Evolutionary conservation across 1,139 yeast genomes (phyloP), one percentile per base, ranked within the genome.

Genomic region (Kodamaea arcana): DNA sequence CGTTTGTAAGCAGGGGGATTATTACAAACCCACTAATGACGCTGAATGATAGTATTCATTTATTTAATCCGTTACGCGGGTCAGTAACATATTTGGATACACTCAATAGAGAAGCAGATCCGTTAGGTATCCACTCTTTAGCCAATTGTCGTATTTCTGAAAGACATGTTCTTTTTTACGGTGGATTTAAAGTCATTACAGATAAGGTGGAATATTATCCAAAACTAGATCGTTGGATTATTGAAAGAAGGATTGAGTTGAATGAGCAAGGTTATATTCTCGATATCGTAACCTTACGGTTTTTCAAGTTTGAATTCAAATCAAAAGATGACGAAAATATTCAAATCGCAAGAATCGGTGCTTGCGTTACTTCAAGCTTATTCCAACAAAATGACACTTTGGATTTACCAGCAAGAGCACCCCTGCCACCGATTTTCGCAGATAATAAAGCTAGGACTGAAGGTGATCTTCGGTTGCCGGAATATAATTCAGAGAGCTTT

Each of bases 221-320:
- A 3, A 50, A 51, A 1, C 33, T 50, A 4, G 64, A 62, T 32
- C 45, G 66, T 14, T 69, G 74, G 74, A 50, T 67, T 4, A 53
- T 69, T 8, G 52, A 56, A 24, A 65, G 63, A 41, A 51, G 50
- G 26, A 36, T 69, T 7, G 42, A 45, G 6, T 41, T 65, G 45
- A 69, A 69, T 46, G 52, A 56, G 23, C 51, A 62, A 40, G 74
- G 67, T 1, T 69, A 53, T 45, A 51, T 69, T 14, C 48, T 69
- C 27, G 72, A 69, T 44, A 48, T 54, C 1, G 41, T 49, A 14
- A 61, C 64, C 2, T 48, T 61, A 31, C 51, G 46, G 22, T 69
- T 69, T 41, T 46, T 56, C 5, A 62, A 58, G 38, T 51, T 69
- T 7, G 39, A 41, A 8, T 47, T 69, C 13, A 50, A 54, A 20